A percentile compares a stretch with the other conserved stretches of the same genome.
Evolutionary conservation across 2,329 filamentous ascomycete genomes (phyloP).

Genomic region (Cercospora sojina): DNA sequence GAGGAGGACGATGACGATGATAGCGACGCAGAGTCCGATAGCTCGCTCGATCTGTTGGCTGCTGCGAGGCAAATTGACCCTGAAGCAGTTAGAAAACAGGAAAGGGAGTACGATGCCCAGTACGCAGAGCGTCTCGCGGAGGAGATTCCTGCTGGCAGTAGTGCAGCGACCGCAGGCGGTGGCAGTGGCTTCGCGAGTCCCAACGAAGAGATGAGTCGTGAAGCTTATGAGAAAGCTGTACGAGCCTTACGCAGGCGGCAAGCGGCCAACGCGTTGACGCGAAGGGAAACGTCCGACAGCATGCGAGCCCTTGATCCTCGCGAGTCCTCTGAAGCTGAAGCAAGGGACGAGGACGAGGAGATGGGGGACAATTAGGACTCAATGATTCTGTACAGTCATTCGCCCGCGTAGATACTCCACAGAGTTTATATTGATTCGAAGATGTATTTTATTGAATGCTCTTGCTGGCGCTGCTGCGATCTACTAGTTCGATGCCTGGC

Average conservation of each 20-base stretch:
- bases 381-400: not conserved
- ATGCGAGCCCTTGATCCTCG: conserved; percentile 25
- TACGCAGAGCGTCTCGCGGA: conserved; percentile 50
- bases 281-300: conserved; percentile 25
- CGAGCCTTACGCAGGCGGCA: conserved; percentile 16
- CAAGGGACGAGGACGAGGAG: conserved; percentile 19
- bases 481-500: not conserved
- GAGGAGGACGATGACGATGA: conserved; percentile 37
- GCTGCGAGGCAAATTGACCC: conserved; percentile 47
- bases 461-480: not conserved
- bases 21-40: conserved; percentile 38
- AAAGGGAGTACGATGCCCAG: conserved; percentile 50
- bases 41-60: conserved; percentile 48
- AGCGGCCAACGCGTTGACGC: conserved; percentile 15
- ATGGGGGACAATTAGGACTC: conserved; percentile 11
- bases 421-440: not conserved
- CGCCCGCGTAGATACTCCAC: conserved; percentile 9
- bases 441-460: not conserved
- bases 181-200: conserved; percentile 51
- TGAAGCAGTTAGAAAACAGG: conserved; percentile 41
- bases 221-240: conserved; percentile 27
- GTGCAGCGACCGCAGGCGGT: conserved; percentile 50
- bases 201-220: conserved; percentile 22
- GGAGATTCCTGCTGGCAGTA: conserved; percentile 51
- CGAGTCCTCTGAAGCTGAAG: conserved; percentile 15